These are phyloP conservation scores for Saxophila tyrrhenica DNA, from an alignment of 495 filamentous ascomycete species.

Conservation along the genomic window DNA sequence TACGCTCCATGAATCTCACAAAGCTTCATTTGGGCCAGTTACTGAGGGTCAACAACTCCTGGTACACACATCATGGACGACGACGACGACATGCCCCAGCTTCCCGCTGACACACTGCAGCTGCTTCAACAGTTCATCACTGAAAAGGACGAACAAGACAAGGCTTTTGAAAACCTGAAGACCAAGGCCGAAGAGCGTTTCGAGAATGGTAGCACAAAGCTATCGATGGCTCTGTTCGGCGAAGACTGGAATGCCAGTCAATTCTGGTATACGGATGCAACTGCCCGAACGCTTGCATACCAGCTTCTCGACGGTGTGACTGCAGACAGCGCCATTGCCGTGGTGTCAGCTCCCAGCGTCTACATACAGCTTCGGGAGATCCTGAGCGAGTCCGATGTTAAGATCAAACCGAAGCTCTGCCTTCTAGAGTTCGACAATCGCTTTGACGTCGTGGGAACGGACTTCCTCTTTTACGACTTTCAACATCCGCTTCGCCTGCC, in stretches of 20 bases:
- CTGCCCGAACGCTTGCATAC: conserved; percentile 48
- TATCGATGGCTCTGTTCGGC: conserved; percentile 60
- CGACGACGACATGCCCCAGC: conserved; percentile 23
- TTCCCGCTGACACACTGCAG: conserved; percentile 49
- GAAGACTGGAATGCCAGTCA: conserved; percentile 78
- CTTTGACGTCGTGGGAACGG: conserved; percentile 53
- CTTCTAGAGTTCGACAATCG: conserved; percentile 63
- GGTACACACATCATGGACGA: too few species aligned
- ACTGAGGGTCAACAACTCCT: too few species aligned
- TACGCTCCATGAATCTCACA: too few species aligned
- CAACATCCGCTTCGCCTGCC: conserved; percentile 52
- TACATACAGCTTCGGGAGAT: conserved; percentile 65
- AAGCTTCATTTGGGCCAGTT: too few species aligned
- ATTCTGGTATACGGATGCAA: conserved; percentile 68
- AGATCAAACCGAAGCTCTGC: conserved; percentile 38
- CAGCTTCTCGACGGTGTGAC: conserved; percentile 48
- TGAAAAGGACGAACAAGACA: conserved; percentile 50
- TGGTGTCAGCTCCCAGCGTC: conserved; percentile 64
- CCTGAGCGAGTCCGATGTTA: conserved; percentile 17
- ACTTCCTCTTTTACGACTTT: conserved; percentile 66
- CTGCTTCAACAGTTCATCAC: conserved; percentile 56
- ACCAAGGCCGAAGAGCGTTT: conserved; percentile 38
- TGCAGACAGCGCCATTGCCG: conserved; percentile 44
- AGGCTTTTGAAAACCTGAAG: conserved; percentile 53
- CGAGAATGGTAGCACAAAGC: conserved; percentile 16